These are phyloP conservation scores for Tolypocladium amazonense DNA, from an alignment of 2,329 filamentous ascomycete species.

Conservation along the genomic window DNA sequence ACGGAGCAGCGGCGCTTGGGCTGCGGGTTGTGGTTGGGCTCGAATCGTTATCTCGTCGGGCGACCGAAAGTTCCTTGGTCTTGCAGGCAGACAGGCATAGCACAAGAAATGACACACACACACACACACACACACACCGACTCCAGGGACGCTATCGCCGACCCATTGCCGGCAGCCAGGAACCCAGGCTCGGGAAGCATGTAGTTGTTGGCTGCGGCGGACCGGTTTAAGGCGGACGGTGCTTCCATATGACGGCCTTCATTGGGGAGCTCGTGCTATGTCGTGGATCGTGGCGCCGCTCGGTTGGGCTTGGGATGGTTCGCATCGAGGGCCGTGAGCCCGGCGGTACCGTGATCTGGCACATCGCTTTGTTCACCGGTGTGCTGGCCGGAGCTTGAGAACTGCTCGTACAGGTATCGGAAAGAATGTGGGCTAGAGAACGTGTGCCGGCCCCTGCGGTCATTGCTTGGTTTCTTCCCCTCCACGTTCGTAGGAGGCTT, in stretches of 20 bases:
- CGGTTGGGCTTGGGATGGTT: conserved; percentile 1
- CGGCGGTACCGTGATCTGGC: neutral
- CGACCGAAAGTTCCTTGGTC: neutral
- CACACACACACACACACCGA: neutral
- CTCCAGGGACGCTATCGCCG: neutral
- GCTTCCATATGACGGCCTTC: neutral
- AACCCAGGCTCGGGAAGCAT: neutral
- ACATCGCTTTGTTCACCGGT: neutral
- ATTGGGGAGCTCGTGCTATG: neutral
- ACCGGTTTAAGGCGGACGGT: neutral
- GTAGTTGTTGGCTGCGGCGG: neutral
- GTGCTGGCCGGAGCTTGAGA: neutral
- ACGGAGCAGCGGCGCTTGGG: neutral
- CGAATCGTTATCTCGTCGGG: neutral
- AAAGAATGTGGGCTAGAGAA: neutral
- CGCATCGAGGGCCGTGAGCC: neutral
- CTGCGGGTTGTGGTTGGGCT: neutral
- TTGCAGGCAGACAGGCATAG: neutral
- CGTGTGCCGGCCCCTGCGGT: neutral
- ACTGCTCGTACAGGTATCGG: neutral
- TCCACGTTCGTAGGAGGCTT: neutral
- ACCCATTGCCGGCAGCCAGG: neutral
- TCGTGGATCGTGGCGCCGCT: conserved; percentile 1
- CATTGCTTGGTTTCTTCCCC: neutral
- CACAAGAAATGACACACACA: neutral